Percentiles rank a stretch among this genome's conserved stretches.
Conservation (phyloP, 306 rosid species). For the Gleditsia sinensis region DNA sequence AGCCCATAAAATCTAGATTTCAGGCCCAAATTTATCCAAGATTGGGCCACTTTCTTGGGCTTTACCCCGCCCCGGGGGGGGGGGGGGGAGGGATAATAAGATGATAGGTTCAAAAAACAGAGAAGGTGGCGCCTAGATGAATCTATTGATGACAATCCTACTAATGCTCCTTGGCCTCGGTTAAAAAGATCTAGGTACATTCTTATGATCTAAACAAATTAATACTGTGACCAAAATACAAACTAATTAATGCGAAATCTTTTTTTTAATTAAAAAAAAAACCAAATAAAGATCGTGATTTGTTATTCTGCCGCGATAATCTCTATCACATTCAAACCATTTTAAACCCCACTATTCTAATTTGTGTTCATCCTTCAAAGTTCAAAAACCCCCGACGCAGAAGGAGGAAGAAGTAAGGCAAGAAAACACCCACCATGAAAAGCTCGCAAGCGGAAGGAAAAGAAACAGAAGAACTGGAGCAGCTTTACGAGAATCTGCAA, state of each 20-base stretch:
- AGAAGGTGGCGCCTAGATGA: too few relatives aligned
- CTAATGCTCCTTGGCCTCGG: too few relatives aligned
- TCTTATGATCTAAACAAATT: neutral
- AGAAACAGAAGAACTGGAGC: conserved; percentile 15
- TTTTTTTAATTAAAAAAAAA: neutral
- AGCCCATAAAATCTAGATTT: too few relatives aligned
- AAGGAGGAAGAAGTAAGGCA: neutral
- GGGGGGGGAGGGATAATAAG: too few relatives aligned
- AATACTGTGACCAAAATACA: too few relatives aligned
- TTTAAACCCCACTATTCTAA: neutral
- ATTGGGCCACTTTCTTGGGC: too few relatives aligned
- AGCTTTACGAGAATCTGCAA: conserved; percentile 36
- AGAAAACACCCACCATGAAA: conserved; percentile 37
- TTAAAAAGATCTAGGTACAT: neutral
- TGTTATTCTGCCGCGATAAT: conserved; percentile 27
- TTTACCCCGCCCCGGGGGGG: too few relatives aligned
- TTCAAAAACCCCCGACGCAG: neutral
- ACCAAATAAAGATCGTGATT: neutral
- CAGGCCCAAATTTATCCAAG: too few relatives aligned
- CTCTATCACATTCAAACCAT: conserved; percentile 2
- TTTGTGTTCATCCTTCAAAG: neutral
- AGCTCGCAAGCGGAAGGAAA: conserved; percentile 8
- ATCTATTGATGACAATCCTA: too few relatives aligned
- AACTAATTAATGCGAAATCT: neutral
- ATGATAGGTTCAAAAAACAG: too few relatives aligned